Percentiles rank a stretch among this genome's conserved stretches.
Conservation (phyloP, 345 rosid genomes). For the Ailanthus altissimus region DNA sequence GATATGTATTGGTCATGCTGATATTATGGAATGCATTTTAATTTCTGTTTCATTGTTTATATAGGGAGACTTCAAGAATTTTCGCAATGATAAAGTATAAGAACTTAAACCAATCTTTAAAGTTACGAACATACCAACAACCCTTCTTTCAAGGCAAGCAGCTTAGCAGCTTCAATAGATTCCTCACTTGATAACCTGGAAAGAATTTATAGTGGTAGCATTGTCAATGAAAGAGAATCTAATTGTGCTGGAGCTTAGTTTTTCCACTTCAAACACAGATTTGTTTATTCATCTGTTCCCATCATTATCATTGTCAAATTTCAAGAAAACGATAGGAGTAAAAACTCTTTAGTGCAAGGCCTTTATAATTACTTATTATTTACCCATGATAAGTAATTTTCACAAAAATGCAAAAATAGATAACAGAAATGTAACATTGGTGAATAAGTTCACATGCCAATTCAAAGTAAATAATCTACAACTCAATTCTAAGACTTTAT, state of each 20-base stretch:
- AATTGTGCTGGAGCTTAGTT: not conserved
- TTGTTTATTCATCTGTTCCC: not conserved
- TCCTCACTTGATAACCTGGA: conserved; percentile 54
- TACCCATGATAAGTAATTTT: not conserved
- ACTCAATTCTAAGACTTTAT: conserved; percentile 34
- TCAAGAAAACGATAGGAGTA: no score
- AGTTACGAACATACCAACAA: conserved; percentile 35
- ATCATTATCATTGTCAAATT: no score
- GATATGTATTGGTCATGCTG: not conserved
- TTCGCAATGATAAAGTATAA: not conserved
- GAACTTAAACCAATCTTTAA: not conserved
- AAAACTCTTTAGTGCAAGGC: not conserved
- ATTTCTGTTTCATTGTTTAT: not conserved
- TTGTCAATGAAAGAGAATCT: not conserved
- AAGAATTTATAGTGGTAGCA: not conserved
- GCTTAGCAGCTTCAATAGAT: conserved; percentile 48
- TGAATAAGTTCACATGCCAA: not conserved
- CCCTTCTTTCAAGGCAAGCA: conserved; percentile 58
- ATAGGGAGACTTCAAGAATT: no score
- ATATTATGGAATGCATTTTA: not conserved
- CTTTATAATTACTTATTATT: not conserved
- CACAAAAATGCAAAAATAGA: not conserved
- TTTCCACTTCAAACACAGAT: not conserved
- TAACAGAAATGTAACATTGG: not conserved
- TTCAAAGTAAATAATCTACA: not conserved